Percentiles rank a stretch among this genome's conserved stretches.
These are phyloP conservation scores for Biancaea sappan DNA, from an alignment of 306 rosid genomes.

Conservation along the genomic window DNA sequence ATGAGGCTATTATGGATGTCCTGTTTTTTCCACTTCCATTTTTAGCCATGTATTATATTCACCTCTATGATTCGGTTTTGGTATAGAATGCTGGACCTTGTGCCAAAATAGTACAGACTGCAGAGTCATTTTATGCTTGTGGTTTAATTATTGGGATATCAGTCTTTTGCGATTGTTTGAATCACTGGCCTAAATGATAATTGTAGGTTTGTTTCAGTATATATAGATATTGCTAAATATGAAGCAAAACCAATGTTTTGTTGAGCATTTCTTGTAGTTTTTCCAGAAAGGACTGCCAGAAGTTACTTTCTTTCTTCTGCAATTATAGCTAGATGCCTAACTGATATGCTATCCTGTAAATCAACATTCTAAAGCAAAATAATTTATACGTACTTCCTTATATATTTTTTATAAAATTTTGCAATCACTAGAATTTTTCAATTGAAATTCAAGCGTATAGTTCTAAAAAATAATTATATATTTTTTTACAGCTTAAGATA, in stretches of 20 bases:
- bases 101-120: background rate
- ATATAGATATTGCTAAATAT: background rate
- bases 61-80: background rate
- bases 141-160: background rate
- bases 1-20: no score
- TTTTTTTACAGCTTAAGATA: no score
- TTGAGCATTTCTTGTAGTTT: background rate
- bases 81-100: background rate
- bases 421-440: no score
- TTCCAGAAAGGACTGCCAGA: background rate
- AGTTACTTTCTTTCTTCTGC: background rate
- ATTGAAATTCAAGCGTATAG: no score
- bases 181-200: background rate
- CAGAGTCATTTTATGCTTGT: background rate
- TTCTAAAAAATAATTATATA: no score
- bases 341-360: background rate
- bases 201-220: background rate
- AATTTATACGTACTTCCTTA: no score
- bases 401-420: no score
- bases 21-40: background rate
- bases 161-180: background rate
- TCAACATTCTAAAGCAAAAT: no score
- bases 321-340: background rate
- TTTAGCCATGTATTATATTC: background rate
- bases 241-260: background rate